phyloP scores from a whole-genome alignment of 2,329 filamentous ascomycete genomes.

The Fusarium clavum region DNA sequence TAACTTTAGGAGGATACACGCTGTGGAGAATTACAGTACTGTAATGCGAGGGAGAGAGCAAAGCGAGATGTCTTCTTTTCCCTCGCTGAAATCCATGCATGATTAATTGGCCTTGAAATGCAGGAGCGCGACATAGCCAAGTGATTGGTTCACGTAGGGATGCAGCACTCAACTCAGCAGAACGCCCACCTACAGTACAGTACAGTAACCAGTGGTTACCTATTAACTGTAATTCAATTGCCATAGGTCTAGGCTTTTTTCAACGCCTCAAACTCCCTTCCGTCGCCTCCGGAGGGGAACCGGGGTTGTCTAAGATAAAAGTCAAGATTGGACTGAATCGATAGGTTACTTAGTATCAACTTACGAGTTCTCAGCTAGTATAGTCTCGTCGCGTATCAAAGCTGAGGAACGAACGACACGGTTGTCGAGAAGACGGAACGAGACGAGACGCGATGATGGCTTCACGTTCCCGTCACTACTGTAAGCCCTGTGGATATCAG shows the following conservation, averaged over 20 bases:
- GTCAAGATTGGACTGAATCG: conserved; percentile 6
- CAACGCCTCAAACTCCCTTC: conserved; percentile 20
- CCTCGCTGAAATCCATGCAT: conserved; percentile 38
- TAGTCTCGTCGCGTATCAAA: conserved; percentile 23
- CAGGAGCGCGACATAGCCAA: conserved; percentile 17
- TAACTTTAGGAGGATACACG: not conserved
- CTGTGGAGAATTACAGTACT: conserved; percentile 12
- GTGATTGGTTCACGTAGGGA: conserved; percentile 36
- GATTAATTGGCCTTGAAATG: conserved; percentile 42
- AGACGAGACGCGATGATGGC: conserved; percentile 37
- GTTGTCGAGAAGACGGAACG: conserved; percentile 32
- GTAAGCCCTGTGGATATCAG: not conserved
- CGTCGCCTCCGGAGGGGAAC: conserved; percentile 25
- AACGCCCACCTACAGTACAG: not conserved
- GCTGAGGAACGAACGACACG: conserved; percentile 38
- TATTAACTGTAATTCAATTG: conserved; percentile 12
- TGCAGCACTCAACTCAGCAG: conserved; percentile 27
- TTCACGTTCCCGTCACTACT: conserved; percentile 26
- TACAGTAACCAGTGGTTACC: not conserved
- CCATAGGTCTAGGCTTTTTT: conserved; percentile 22
- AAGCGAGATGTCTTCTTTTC: conserved; percentile 13
- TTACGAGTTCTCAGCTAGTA: not conserved
- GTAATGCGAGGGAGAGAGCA: conserved; percentile 22
- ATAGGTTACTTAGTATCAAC: not conserved
- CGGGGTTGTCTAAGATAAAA: conserved; percentile 16